Base-by-base conservation (phyloP, 352 stramenopile genomes). In the Pythium periplocum region DNA sequence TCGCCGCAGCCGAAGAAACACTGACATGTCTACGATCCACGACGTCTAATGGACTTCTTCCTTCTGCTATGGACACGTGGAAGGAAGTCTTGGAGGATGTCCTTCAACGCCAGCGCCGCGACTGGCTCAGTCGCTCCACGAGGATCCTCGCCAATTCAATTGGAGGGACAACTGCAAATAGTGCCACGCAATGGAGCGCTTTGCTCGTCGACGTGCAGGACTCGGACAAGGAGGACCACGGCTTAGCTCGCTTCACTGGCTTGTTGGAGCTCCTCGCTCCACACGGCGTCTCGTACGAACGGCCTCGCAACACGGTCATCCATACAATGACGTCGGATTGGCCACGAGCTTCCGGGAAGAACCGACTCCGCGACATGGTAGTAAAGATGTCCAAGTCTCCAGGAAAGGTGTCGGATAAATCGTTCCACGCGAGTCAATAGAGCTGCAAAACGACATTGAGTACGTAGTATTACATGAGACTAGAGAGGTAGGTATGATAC, bases 121-220 rank as follows among this genome's bases (percentile, higher is more conserved):
- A 53, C 5, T 69, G 61, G 51, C 8, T 69, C 6, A 30, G 47
- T 34, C 38, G 38, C 8, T 38, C 6, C 12, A 56, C 17, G 17
- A 26, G 17, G 17, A 26, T 26, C 17, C 17, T 26, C 17, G 17
- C 17, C 17, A 26, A 26, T 26, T 26, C 17, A 0, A n/a, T 30
- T 31, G 43, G 10, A 30, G 43, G 17, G 9, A 48, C 43, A 48
- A 6, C 43, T 31, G 1, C 43, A 7, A 31, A 56, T 4, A 48
- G 44, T 9, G 34, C 36, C 1, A 64, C 56, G 1, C 38, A 56
- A 9, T 69, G 56, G 56, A 60, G 43, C 11, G 33, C 62, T 26
- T 35, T 69, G 8, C 34, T 69, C 4, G 41, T 64, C 9, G 53
- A 65, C 40, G 37, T 69, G 1, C 34, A 65, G 17, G 53, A 69